These are phyloP conservation scores for Ascochyta viciae-villosae DNA, from an alignment of 2,329 filamentous ascomycete species.

Conservation along the genomic window DNA sequence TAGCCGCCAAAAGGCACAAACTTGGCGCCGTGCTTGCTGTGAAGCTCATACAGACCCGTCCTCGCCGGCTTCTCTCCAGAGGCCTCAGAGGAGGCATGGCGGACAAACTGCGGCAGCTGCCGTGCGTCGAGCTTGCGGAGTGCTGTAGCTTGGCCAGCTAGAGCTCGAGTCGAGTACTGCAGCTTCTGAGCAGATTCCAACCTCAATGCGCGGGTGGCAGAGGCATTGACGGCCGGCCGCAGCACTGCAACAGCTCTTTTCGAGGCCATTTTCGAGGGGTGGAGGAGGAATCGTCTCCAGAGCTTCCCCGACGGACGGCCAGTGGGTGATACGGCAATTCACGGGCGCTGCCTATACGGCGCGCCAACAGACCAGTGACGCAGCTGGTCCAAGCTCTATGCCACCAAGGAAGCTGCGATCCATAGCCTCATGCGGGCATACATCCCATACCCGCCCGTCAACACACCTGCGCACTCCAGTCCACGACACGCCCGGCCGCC, in stretches of 20 bases:
- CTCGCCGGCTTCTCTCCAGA: constrained; percentile 51
- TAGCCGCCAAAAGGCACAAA: constrained; percentile 97
- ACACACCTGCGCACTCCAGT: constrained; percentile 19
- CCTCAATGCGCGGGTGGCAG: constrained; percentile 22
- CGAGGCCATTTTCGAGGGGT: constrained; percentile 38
- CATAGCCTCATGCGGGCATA: constrained; percentile 23
- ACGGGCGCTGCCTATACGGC: constrained; percentile 20
- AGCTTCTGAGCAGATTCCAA: constrained; percentile 21
- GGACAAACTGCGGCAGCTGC: constrained; percentile 26
- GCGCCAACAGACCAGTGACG: constrained; percentile 11
- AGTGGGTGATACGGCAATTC: constrained; percentile 17
- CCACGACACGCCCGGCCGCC: constrained; percentile 24
- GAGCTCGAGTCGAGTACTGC: constrained; percentile 20
- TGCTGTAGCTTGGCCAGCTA: constrained; percentile 28
- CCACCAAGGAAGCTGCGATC: constrained; percentile 13
- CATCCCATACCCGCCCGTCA: constrained; percentile 20
- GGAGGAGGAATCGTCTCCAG: constrained; percentile 16
- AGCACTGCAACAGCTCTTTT: constrained; percentile 34
- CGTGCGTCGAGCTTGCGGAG: constrained; percentile 33
- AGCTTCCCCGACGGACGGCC: constrained; percentile 15
- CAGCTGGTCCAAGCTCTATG: constrained; percentile 7
- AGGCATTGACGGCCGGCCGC: constrained; percentile 36
- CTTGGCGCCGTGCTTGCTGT: constrained; percentile 80
- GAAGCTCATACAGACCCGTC: constrained; percentile 81
- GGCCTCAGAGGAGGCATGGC: constrained; percentile 40